Evolutionary conservation across 2,329 filamentous ascomycete species (phyloP).

Genomic region (Fusarium gaditjirri): DNA sequence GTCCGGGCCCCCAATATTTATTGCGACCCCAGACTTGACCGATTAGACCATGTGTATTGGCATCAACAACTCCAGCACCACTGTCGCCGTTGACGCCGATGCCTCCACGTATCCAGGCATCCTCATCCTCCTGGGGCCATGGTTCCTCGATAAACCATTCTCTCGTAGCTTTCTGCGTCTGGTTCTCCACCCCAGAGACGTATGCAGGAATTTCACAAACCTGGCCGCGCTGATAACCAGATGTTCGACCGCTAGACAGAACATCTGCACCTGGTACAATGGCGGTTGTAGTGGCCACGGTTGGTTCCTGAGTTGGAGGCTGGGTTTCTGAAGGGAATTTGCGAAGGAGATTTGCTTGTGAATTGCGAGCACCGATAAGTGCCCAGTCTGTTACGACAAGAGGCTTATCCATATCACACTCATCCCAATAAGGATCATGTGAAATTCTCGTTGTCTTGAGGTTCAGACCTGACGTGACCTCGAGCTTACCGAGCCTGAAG

Average conservation of each 20-base stretch:
- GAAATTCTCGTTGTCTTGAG: slow-evolving; percentile 56
- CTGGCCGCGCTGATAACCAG: slow-evolving; percentile 55
- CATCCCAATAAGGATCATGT: slow-evolving; percentile 58
- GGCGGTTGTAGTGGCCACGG: slow-evolving; percentile 46
- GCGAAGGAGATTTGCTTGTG: slow-evolving; percentile 55
- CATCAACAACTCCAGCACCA: slow-evolving; percentile 57
- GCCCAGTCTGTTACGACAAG: slow-evolving; percentile 58
- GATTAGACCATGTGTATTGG: slow-evolving; percentile 51
- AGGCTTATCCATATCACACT: slow-evolving; percentile 53
- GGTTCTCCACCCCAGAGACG: slow-evolving; percentile 52
- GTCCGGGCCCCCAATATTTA: slow-evolving; percentile 55
- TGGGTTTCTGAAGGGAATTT: slow-evolving; percentile 52
- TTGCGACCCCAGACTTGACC: slow-evolving; percentile 59
- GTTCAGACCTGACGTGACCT: slow-evolving; percentile 55
- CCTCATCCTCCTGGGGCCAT: slow-evolving; percentile 51
- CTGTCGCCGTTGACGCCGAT: slow-evolving; percentile 59
- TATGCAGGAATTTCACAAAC: slow-evolving; percentile 58
- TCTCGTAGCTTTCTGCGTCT: slow-evolving; percentile 55
- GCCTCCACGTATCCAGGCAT: slow-evolving; percentile 58
- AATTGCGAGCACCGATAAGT: slow-evolving; percentile 50
- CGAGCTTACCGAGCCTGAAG: slow-evolving; percentile 51
- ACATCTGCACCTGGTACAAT: slow-evolving; percentile 52
- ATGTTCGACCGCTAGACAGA: slow-evolving; percentile 56
- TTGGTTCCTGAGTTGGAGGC: slow-evolving; percentile 46
- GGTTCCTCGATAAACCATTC: slow-evolving; percentile 60